Base-by-base conservation (phyloP, 495 filamentous ascomycete species). In the Saxophila tyrrhenica region DNA sequence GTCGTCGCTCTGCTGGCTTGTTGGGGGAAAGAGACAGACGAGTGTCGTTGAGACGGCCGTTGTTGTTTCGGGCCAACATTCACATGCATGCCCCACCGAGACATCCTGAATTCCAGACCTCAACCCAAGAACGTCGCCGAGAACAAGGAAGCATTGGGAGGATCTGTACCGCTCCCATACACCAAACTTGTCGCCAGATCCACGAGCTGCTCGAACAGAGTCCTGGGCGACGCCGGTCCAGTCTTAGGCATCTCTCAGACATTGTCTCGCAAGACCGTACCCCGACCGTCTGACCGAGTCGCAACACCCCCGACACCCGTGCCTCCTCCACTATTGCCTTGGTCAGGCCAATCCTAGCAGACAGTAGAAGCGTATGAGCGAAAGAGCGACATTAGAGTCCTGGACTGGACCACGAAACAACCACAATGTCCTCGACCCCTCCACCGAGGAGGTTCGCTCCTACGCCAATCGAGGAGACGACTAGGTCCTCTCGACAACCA, bases 401-500 rank as follows among this genome's bases (percentile, higher is more conserved):
- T 44, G 45, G 45, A 21, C 45, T 24, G 10, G 42, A 8, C 9
- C 9, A 8, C 42, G 50, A 23, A 39, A 19, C 22, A 54, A 24
- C 15, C 29, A 29, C 17, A 16, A 60, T 60, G 57, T 22, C 57
- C 16, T 49, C 57, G 19, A 32, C 48, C 22, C 23, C 23, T 11
- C 49, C 54, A 29, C 59, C 54, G 11, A 39, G 58, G 25, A 57
- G 62, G 7, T 69, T 69, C 55, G 55, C 62, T 19, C 59, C 62
- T 16, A 59, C 67, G 38, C 65, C 68, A 7, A 41, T 69, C n/a
- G 66, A 70, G 55, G 61, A 64, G 3, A 61, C 54, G 19, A 42
- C 48, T 17, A 66, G 60, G 49, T 63, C 62, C 3, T 69, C 67
- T 42, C 25, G 49, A n/a, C n/a, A 39, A 42, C n/a, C 49, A 51